Conservation (phyloP, 2,329 filamentous ascomycete species). For the Truncatella angustata region DNA sequence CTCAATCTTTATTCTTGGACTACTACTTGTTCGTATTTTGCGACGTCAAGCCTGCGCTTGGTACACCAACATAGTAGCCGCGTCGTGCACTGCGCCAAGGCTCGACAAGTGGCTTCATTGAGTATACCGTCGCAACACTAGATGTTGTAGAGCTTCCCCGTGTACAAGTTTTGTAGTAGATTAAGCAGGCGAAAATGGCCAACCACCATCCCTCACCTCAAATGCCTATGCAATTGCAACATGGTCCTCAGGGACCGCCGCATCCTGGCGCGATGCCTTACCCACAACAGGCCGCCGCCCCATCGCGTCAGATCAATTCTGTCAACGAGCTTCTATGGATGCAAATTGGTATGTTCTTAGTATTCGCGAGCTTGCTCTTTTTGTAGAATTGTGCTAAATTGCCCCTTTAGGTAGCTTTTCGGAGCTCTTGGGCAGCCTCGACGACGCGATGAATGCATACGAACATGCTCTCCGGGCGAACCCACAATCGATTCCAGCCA, state of each 20-base stretch:
- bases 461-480: constrained; percentile 88
- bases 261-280: constrained; percentile 54
- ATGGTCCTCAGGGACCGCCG: constrained; percentile 61
- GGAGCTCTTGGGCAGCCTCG: constrained; percentile 82
- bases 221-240: constrained; percentile 68
- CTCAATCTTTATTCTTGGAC: neutral
- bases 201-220: constrained; percentile 81
- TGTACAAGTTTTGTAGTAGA: constrained; percentile 16
- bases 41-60: neutral
- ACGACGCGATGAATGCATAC: constrained; percentile 87
- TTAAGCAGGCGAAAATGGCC: constrained; percentile 52
- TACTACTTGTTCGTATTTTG: neutral
- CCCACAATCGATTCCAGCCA: constrained; percentile 80
- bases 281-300: constrained; percentile 39
- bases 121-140: constrained; percentile 10
- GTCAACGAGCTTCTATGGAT: constrained; percentile 91
- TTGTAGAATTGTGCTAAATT: neutral
- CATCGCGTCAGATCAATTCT: constrained; percentile 71
- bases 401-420: constrained; percentile 70
- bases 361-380: neutral
- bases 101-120: neutral
- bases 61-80: neutral
- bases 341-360: constrained; percentile 71
- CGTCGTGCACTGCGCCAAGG: neutral
- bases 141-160: constrained; percentile 6